Base-by-base conservation (phyloP, 352 stramenopile genomes). In the Globisporangium solare region DNA sequence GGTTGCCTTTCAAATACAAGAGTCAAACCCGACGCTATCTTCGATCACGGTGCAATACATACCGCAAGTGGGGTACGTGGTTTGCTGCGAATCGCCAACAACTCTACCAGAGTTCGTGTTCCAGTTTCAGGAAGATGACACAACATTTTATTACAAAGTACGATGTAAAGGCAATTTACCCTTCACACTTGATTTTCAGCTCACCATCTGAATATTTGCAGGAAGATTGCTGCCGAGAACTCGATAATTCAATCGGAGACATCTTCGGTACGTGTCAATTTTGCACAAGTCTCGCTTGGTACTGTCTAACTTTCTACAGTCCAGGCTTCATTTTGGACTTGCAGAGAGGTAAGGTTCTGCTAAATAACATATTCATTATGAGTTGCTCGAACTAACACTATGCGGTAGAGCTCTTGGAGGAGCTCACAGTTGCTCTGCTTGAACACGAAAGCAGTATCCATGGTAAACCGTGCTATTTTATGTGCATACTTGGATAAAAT, bases 121-220 rank as follows among this genome's bases (percentile, higher is more conserved):
- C 54, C 85, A 95, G 64, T 95, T 93, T 56, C 83, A 93, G 78
- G 83, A 93, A 74, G 83, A 92, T 46, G 82, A 92, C 20, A 73
- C 74, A 2, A 91, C 83, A 2, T 92, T 92, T 58, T 93, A 91
- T 52, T 95, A 92, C 73, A 95, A 95, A 70, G 85, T 93, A 54
- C 10, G 27, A 6, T 35, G 27, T 3, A 35, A 8, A 3, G 2
- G 20, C 27, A 35, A 10, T 35, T 35, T 35, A 6, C 27, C 27
- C 27, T 35, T 35, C 5, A 10, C 27, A 35, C 7, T 35, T 35
- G 1, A 7, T 1, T 35, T 35, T 35, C 27, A 35, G 27, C 5
- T 35, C 0, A 35, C 27, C 27, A 35, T 35, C 0, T 35, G 6
- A 6, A 6, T 35, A 6, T 6, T 35, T 40, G 8, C 45, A 95